Evolutionary conservation across 2,329 filamentous ascomycete species (phyloP), one percentile per base, ranked within the genome.

Genomic region (Cordyceps tenuipes): DNA sequence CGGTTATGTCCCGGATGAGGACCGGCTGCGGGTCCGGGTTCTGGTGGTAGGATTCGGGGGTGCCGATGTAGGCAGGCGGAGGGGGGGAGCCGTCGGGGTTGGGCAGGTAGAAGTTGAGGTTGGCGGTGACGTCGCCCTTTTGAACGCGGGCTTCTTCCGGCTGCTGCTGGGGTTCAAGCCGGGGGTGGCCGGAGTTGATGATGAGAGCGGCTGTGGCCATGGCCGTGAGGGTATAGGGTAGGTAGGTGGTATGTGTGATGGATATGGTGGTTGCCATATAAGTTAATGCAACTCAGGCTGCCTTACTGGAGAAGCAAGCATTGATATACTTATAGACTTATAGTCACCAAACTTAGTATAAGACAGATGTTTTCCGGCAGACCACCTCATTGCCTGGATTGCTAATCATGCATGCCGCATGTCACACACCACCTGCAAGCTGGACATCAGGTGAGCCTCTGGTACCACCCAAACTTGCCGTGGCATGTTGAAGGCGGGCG

Each of bases 31-130:
- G 19, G 2, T 67, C 67, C 1, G 57, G 57, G 0, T 71, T 71
- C 1, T 71, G 66, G 2, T 68, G 63, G 43, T 69, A 73, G 0
- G 73, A 73, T 63, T 75, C 70, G 0, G 73, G 72, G 5, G 63
- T 64, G 61, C 70, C 68, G 9, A 70, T 63, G 55, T 74, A 75
- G 5, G 68, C 68, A 0, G 75, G 71, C 3, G 67, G 63, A 0
- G 75, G 75, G 3, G 71, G 69, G 2, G 74, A 73, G 39, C 75
- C 76, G 57, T 78, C 75, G 50, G 74, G 74, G 4, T 73, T 72
- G 23, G 72, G 71, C 61, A 75, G 71, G 64, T 69, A 71, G 65
- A 72, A 78, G 64, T 76, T 72, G 44, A 78, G 62, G 3, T 64
- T 63, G 1, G 75, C 70, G 4, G 67, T 64, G 3, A 78, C 73